Conservation (phyloP, 1,284 basidiomycete genomes). For the Cronartium quercuum region DNA sequence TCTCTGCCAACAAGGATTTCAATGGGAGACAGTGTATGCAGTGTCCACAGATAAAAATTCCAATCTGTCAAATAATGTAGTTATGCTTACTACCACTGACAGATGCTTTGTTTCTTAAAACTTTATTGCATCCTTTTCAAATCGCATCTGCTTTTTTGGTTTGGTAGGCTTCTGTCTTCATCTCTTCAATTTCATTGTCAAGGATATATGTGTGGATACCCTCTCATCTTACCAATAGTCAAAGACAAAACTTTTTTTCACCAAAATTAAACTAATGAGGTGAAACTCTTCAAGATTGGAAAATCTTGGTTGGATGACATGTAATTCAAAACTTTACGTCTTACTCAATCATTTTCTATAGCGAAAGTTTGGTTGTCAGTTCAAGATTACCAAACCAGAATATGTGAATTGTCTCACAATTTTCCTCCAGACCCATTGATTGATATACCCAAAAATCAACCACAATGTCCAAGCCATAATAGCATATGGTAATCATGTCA, state of each 20-base stretch:
- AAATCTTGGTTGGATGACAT: background rate
- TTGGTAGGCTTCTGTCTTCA: background rate
- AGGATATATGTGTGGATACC: background rate
- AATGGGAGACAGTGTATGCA: background rate
- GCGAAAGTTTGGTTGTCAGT: background rate
- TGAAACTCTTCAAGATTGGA: background rate
- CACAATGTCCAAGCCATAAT: background rate
- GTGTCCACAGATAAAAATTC: background rate
- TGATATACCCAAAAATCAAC: background rate
- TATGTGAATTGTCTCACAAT: background rate
- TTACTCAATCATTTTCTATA: background rate
- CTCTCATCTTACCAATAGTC: background rate
- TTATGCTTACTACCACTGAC: background rate
- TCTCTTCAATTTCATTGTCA: background rate
- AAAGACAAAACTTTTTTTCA: background rate
- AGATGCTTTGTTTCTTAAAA: background rate
- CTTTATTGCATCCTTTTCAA: background rate
- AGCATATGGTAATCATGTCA: background rate
- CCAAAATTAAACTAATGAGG: background rate
- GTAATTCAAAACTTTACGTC: background rate
- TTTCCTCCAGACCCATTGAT: background rate
- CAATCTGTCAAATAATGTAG: background rate
- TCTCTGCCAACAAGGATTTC: background rate
- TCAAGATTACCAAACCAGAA: background rate
- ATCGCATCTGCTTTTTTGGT: background rate